Conservation (phyloP, 768 basidiomycete species). For the Pholiota conissans region DNA sequence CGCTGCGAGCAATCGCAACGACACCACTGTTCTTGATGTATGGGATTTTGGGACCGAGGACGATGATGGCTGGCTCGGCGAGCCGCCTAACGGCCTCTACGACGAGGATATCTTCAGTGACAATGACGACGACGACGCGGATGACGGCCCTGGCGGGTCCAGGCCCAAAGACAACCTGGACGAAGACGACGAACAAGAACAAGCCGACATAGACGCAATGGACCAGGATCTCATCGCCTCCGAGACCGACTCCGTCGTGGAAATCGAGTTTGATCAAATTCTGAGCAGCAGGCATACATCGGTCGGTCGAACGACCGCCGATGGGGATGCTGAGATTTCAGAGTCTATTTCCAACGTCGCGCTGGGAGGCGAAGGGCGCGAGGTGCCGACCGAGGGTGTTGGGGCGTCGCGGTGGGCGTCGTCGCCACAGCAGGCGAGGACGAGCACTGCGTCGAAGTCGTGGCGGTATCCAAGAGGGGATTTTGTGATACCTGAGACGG, state of each 20-base stretch:
- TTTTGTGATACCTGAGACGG: too few relatives aligned
- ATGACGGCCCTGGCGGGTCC: conserved; percentile 19
- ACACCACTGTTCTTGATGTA: conserved; percentile 80
- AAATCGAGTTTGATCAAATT: conserved; percentile 17
- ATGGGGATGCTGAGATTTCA: conserved; percentile 9
- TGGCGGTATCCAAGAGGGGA: conserved; percentile 3
- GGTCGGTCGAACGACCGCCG: neutral
- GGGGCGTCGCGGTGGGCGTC: conserved; percentile 34
- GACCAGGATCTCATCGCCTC: conserved; percentile 61
- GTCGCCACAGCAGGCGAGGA: conserved; percentile 11
- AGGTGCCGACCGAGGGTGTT: conserved; percentile 30
- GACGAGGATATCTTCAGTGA: conserved; percentile 66
- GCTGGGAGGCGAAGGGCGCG: conserved; percentile 18
- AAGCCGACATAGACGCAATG: conserved; percentile 70
- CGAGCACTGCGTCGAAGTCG: conserved; percentile 14
- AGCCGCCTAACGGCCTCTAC: conserved; percentile 73
- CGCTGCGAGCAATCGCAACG: conserved; percentile 83
- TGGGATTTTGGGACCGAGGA: conserved; percentile 84
- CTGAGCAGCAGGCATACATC: neutral
- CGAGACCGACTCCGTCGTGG: conserved; percentile 39
- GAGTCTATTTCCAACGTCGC: conserved; percentile 13
- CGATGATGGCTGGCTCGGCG: conserved; percentile 83
- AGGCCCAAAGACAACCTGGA: conserved; percentile 15
- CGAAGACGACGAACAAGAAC: conserved; percentile 48
- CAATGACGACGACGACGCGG: conserved; percentile 49